Conservation (phyloP, 352 stramenopile species). For the Phytophthora europaea region DNA sequence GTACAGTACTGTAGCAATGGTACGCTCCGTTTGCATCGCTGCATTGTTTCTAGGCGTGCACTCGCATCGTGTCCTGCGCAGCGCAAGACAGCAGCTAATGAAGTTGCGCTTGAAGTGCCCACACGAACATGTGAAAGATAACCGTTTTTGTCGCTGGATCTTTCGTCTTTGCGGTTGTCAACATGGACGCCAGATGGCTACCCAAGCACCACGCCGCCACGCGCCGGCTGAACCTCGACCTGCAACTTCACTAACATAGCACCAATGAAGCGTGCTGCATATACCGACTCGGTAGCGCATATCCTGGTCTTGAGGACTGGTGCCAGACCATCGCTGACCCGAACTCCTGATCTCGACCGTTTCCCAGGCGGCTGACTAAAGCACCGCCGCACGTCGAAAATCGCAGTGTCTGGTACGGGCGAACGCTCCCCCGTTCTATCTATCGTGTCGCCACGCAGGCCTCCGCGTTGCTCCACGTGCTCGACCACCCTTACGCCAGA, state of each 20-base stretch:
- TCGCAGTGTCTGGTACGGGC: not conserved
- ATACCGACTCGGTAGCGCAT: not conserved
- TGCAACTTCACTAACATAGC: not conserved
- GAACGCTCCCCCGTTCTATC: not conserved
- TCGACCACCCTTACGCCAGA: not conserved
- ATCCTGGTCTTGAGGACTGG: not conserved
- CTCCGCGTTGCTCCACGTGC: not conserved
- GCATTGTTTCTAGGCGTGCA: not conserved
- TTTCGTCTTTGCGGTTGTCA: not conserved
- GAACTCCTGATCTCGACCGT: not conserved
- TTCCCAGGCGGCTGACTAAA: not conserved
- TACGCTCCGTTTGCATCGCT: not conserved
- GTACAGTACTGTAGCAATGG: not conserved
- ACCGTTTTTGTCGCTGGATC: not conserved
- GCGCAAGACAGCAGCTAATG: too few relatives aligned
- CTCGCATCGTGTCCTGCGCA: not conserved
- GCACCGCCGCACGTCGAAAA: not conserved
- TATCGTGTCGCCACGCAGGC: not conserved
- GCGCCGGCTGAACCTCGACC: not conserved
- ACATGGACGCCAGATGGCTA: slow-evolving; percentile 14
- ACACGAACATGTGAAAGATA: not conserved
- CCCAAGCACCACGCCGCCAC: slow-evolving; percentile 10
- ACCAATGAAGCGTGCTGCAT: not conserved
- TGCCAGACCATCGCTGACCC: not conserved
- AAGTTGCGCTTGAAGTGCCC: too few relatives aligned